Base-by-base conservation (phyloP, 2,329 filamentous ascomycete genomes). In the Neurospora sp. region DNA sequence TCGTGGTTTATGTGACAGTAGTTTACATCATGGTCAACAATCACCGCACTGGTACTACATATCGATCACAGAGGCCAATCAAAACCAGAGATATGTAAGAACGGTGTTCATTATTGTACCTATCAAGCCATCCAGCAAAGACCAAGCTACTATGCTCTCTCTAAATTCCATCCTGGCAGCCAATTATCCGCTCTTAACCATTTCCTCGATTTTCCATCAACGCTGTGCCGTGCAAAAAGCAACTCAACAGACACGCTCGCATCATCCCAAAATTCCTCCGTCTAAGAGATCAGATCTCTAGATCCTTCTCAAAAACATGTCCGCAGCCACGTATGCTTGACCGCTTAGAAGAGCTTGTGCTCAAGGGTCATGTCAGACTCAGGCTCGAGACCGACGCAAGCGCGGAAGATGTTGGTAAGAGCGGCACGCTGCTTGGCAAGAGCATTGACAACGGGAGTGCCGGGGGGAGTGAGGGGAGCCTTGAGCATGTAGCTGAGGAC, bases 281-380 rank as follows among this genome's bases (percentile, higher is more conserved):
- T 33, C 28, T n/a, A 10, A 17, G 15, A 33, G 28, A 33, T 36
- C 52, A 36, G 23, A 62, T 17, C 15, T 17, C 28, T 17, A 62
- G 28, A 36, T n/a, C 52, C 52, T 62, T 8, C 15, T 52, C 46
- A 7, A 28, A 23, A 52, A 23, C 15, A n/a, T 36, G 28, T 15
- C 23, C 23, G 23, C 28, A 36, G 23, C 52, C 15, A 5, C 8
- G 23, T n/a, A 17, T 28, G 23, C 3, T 10, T 62, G 52, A 62
- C 52, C 13, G 52, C 71, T 81, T 87, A 92, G 80, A 97, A 94
- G 74, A 98, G 88, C 89, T 98, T 99, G 86, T 98, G 95, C 87
- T 99, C 96, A 68, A 98, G 88, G 52, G 94, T 97, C 96, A 99
- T 99, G 81, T 99, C 96, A 70, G 91, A 96, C 87, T 99, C 96